Conservation (phyloP, 306 rosid species). For the Ceratonia siliqua region DNA sequence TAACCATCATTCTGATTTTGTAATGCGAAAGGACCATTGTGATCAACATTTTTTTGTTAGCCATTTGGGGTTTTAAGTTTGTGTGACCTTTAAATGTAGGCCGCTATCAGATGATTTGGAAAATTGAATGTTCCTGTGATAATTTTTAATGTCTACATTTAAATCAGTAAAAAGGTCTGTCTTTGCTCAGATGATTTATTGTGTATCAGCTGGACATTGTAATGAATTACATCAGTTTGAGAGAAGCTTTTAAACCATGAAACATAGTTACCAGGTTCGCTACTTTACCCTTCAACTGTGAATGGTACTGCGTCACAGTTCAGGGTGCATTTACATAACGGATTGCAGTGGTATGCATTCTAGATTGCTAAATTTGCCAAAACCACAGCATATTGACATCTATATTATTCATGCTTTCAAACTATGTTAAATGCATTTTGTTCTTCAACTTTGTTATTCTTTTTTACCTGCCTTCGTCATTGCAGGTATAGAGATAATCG, state of each 20-base stretch:
- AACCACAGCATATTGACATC: not conserved
- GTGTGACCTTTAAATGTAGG: too few relatives aligned
- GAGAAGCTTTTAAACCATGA: not conserved
- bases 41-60: not conserved
- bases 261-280: not conserved
- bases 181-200: not conserved
- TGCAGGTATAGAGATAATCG: conserved; percentile 90
- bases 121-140: not conserved
- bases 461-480: conserved; percentile 3
- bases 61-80: not conserved
- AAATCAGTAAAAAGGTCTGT: not conserved
- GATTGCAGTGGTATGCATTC: not conserved
- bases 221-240: not conserved
- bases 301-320: not conserved
- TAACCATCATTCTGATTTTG: not conserved
- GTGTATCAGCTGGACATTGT: not conserved
- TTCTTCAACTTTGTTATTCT: not conserved
- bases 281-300: not conserved
- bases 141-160: not conserved
- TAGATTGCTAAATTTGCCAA: not conserved
- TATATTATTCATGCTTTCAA: not conserved
- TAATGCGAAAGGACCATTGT: not conserved
- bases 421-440: not conserved
- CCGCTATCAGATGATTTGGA: not conserved
- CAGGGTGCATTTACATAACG: not conserved